These are phyloP conservation scores for Sporothrix euskadiensis DNA, from an alignment of 2,329 filamentous ascomycete species.

Conservation along the genomic window DNA sequence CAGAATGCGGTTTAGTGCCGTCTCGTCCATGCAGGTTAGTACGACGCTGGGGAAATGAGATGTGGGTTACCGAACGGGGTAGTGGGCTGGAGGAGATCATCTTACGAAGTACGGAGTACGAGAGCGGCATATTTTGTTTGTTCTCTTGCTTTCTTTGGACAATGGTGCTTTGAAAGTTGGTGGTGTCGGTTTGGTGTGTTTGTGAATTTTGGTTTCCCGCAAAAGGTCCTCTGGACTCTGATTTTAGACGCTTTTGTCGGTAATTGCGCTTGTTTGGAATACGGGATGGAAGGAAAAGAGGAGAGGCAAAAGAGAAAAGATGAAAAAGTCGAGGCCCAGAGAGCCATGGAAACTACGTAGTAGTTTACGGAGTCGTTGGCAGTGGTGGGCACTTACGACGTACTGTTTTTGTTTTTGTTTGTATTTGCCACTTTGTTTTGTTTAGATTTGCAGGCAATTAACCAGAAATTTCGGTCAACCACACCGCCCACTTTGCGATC, in stretches of 20 bases:
- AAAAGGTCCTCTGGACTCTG: no score
- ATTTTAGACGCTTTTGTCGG: not conserved
- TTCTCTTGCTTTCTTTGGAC: not conserved
- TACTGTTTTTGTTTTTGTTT: not conserved
- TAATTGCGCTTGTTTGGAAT: constrained; percentile 4
- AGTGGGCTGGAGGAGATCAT: not conserved
- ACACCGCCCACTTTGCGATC: not conserved
- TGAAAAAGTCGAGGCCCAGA: not conserved
- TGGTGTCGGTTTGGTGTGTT: not conserved
- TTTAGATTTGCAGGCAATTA: not conserved
- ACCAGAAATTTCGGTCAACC: not conserved
- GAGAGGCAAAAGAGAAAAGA: not conserved
- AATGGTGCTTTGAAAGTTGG: no score
- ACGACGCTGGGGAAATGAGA: constrained; percentile 25
- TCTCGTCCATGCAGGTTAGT: constrained; percentile 4
- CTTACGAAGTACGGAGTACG: not conserved
- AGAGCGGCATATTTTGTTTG: constrained; percentile 1
- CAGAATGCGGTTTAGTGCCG: constrained; percentile 9
- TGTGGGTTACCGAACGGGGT: constrained; percentile 8
- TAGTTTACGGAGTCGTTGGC: not conserved
- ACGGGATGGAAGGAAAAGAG: not conserved
- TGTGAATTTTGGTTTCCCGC: not conserved
- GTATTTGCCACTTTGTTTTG: not conserved
- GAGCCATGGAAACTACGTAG: not conserved
- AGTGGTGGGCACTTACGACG: not conserved